Evolutionary conservation across 1,139 yeast genomes (phyloP), one percentile per base, ranked within the genome.

Genomic region (Candida sojae): DNA sequence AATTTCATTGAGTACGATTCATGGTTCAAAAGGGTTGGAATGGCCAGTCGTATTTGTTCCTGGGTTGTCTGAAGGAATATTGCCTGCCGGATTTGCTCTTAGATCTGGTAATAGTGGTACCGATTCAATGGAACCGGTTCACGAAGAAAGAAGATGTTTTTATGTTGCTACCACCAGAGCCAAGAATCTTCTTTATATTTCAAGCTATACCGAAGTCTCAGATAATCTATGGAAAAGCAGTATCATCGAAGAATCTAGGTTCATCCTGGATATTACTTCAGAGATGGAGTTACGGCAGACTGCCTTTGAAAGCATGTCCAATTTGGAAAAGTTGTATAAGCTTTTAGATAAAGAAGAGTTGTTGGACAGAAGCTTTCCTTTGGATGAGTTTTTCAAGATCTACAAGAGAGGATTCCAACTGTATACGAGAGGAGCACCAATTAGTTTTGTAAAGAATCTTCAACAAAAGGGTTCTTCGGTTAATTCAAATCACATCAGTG

Each of bases 31-130:
- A 61, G 98, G 98, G 1, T 71, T 91, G 5, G 98, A 93, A 64
- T 93, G 98, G 98, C 93, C 96, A 0, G 80, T 88, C 5, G 97
- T 93, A 0, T 88, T 90, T 60, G 79, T 90, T 10, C 92, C 96
- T 0, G 85, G 87, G 0, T 67, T 87, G 28, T 72, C 80, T 12
- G 88, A 86, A 44, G 83, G 83, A 1, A 60, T 75, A 6, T 66
- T 84, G n/a, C 91, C 90, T 26, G 80, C 75, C 39, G 62, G 63
- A 32, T 72, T 71, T 62, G 77, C 75, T 26, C 55, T 57, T 12
- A 70, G 67, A 1, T 63, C 62, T 2, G 63, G 57, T 5, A 29
- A 43, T 7, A 12, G 6, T 4, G 29, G n/a, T 8, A 12, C n/a
- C 6, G 41, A 42, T 10, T 10, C 38, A 10, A 17, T 33, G 25